A percentile compares a stretch with the other conserved stretches of the same genome.
These are phyloP conservation scores for Pisolithus thermaeus DNA, from an alignment of 1,284 basidiomycete species.

Conservation along the genomic window DNA sequence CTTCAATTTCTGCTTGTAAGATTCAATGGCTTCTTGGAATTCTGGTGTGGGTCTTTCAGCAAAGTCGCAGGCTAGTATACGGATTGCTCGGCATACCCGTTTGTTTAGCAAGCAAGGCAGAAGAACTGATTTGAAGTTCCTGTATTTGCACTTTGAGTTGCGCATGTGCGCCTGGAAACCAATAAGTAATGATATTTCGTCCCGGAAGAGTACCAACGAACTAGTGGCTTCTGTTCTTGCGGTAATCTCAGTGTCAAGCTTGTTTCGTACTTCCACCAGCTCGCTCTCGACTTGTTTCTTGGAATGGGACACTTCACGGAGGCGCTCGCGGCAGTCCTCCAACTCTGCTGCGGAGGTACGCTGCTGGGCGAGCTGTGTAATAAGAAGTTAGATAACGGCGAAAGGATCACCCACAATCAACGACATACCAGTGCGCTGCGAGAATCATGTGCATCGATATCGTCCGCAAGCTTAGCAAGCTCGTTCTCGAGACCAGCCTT, in stretches of 20 bases:
- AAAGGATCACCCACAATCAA: not conserved
- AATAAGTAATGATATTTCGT: not conserved
- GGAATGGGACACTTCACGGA: constrained; percentile 49
- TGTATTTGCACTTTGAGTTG: constrained; percentile 58
- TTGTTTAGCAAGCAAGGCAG: constrained; percentile 54
- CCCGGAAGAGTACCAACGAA: constrained; percentile 25
- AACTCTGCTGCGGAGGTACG: constrained; percentile 59
- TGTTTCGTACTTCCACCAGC: constrained; percentile 48
- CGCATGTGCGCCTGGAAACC: constrained; percentile 46
- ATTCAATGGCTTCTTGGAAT: constrained; percentile 56
- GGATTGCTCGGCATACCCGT: constrained; percentile 38
- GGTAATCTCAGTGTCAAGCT: constrained; percentile 46
- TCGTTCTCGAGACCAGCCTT: constrained; percentile 68
- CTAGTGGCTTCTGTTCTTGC: constrained; percentile 56
- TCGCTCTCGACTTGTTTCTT: constrained; percentile 60
- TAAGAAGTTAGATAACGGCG: not conserved
- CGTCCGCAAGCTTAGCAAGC: constrained; percentile 60
- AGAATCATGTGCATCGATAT: constrained; percentile 63
- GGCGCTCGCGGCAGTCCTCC: constrained; percentile 55
- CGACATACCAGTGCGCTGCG: constrained; percentile 58
- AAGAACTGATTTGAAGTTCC: constrained; percentile 59
- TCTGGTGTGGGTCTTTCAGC: constrained; percentile 31
- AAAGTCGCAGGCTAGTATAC: constrained; percentile 7
- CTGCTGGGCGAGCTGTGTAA: constrained; percentile 56
- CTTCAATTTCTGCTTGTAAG: constrained; percentile 60